These are phyloP conservation scores for Scleromitrula shiraiana DNA, from an alignment of 2,329 filamentous ascomycete species.

Conservation along the genomic window DNA sequence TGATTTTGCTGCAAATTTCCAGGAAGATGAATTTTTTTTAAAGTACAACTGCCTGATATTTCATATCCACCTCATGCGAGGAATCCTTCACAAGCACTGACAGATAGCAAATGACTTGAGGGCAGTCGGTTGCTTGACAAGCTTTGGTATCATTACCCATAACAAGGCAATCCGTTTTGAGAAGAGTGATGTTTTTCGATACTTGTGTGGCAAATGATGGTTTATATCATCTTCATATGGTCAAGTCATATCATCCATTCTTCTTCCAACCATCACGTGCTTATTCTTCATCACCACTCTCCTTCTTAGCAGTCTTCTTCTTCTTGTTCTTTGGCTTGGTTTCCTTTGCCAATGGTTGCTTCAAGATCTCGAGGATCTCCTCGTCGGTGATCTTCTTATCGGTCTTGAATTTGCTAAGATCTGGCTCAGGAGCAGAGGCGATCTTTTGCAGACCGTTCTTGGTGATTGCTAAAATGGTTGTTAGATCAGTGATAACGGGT, in stretches of 20 bases:
- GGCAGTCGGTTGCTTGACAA: conserved; percentile 3
- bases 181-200: not conserved
- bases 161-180: conserved; percentile 15
- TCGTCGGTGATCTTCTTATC: conserved; percentile 98
- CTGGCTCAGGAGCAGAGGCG: conserved; percentile 64
- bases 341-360: conserved; percentile 77
- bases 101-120: not conserved
- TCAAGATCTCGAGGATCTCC: conserved; percentile 89
- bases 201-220: not conserved
- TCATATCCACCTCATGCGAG: conserved; percentile 3
- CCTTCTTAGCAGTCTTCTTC: conserved; percentile 46
- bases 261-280: conserved; percentile 15
- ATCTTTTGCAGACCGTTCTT: conserved; percentile 94
- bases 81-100: too few species aligned
- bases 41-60: too few species aligned
- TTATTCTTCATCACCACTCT: conserved; percentile 33
- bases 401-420: conserved; percentile 77
- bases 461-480: conserved; percentile 63
- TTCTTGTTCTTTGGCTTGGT: conserved; percentile 86
- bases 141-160: conserved; percentile 11
- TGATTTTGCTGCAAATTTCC: too few species aligned
- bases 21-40: not conserved
- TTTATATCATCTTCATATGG: not conserved
- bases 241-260: not conserved
- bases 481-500: conserved; percentile 20